Evolutionary conservation across 768 basidiomycete genomes (phyloP).

Genomic region (Tylopilus balloui): DNA sequence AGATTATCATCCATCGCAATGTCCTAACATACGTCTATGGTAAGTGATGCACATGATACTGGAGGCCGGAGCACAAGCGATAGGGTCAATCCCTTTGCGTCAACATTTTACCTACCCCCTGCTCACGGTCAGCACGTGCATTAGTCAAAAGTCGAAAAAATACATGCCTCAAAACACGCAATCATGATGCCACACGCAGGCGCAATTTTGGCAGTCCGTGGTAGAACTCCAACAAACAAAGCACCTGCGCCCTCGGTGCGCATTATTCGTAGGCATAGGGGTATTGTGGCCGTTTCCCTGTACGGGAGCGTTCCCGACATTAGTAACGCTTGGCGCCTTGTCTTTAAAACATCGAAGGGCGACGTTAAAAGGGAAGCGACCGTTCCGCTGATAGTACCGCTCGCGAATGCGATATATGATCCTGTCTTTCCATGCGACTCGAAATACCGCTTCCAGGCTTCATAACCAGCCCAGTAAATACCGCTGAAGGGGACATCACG

Average conservation of each 20-base stretch:
- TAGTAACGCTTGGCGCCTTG: conserved; percentile 79
- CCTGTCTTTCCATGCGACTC: conserved; percentile 50
- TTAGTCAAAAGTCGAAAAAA: background rate
- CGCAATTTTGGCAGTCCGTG: conserved; percentile 91
- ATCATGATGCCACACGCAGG: conserved; percentile 99
- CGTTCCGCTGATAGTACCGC: conserved; percentile 86
- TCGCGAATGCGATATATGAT: conserved; percentile 73
- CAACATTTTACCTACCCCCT: conserved; percentile 61
- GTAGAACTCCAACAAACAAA: conserved; percentile 79
- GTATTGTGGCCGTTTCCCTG: conserved; percentile 47
- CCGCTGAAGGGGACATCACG: conserved; percentile 97
- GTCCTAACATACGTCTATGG: conserved; percentile 30
- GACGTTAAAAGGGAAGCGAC: conserved; percentile 84
- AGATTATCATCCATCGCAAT: conserved; percentile 16
- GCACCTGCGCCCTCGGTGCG: conserved; percentile 74
- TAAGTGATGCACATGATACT: conserved; percentile 15
- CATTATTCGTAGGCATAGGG: conserved; percentile 64
- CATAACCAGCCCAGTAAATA: conserved; percentile 95
- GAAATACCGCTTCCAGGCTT: conserved; percentile 68
- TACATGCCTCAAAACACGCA: conserved; percentile 81
- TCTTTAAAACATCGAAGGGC: conserved; percentile 96
- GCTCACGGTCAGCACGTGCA: conserved; percentile 11
- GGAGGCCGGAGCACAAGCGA: background rate
- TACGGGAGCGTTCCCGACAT: conserved; percentile 51
- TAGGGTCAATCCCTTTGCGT: conserved; percentile 30